Evolutionary conservation across 2,329 filamentous ascomycete species (phyloP).

Genomic region (Colletotrichum cuscutae): DNA sequence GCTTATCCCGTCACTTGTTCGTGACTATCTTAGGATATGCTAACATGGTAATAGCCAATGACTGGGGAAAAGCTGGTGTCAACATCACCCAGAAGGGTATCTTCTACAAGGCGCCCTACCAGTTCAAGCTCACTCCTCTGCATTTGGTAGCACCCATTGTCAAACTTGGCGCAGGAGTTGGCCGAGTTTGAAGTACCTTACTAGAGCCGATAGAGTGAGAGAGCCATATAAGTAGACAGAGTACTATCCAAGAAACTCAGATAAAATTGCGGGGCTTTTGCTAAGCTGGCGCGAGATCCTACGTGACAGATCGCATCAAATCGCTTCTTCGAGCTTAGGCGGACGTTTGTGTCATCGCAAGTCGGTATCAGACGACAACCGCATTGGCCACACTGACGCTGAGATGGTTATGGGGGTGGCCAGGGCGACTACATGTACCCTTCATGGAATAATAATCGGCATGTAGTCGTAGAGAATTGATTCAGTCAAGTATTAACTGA

Average conservation of each 20-base stretch:
- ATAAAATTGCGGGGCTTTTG: too few relatives aligned
- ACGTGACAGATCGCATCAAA: neutral
- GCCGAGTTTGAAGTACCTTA: constrained; percentile 45
- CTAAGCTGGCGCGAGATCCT: neutral
- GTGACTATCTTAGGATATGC: neutral
- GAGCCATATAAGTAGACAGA: too few relatives aligned
- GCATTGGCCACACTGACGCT: too few relatives aligned
- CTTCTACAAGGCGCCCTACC: constrained; percentile 60
- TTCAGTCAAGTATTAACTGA: neutral
- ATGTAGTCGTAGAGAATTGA: neutral
- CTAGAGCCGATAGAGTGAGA: too few relatives aligned
- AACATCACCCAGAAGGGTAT: constrained; percentile 64
- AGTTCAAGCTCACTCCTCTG: constrained; percentile 58
- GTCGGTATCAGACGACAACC: neutral
- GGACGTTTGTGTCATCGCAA: neutral
- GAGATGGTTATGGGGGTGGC: too few relatives aligned
- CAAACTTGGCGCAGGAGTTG: constrained; percentile 56
- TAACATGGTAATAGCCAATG: constrained; percentile 47
- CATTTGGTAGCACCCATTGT: constrained; percentile 52
- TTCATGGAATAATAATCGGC: too few relatives aligned
- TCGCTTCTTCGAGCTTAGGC: neutral
- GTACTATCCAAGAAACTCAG: too few relatives aligned
- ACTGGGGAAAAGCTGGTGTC: constrained; percentile 57
- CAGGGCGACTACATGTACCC: neutral
- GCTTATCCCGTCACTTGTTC: too few relatives aligned